These are phyloP conservation scores for Populus pruinosa DNA, from an alignment of 345 rosid species.

Conservation along the genomic window DNA sequence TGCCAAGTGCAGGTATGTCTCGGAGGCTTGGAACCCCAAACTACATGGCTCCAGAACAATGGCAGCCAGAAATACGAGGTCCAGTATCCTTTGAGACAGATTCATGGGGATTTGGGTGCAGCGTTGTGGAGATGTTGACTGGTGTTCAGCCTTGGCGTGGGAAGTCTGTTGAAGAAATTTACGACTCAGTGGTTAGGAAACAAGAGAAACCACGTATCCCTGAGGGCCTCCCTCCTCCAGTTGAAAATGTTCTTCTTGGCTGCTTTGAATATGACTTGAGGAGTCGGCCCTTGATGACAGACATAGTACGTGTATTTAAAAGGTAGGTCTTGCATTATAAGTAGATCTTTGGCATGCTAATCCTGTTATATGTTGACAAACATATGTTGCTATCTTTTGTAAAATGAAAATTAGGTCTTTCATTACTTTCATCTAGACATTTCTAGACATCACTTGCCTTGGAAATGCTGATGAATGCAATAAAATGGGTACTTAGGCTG, in stretches of 20 bases:
- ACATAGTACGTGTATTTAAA: slow-evolving; percentile 58
- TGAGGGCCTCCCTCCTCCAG: slow-evolving; percentile 62
- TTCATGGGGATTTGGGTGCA: slow-evolving; percentile 94
- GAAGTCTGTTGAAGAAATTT: slow-evolving; percentile 58
- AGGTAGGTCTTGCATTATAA: slow-evolving; percentile 42
- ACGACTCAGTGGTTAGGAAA: slow-evolving; percentile 59
- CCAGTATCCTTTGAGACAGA: slow-evolving; percentile 87
- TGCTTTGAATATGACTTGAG: slow-evolving; percentile 90
- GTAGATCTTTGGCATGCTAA: neutral
- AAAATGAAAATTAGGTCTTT: neutral
- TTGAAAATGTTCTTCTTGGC: slow-evolving; percentile 67
- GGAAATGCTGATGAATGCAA: neutral
- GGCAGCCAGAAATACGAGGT: slow-evolving; percentile 86
- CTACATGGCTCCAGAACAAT: slow-evolving; percentile 98
- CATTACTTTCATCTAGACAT: neutral
- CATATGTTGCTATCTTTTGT: neutral
- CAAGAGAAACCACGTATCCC: slow-evolving; percentile 72
- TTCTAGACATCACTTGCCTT: neutral
- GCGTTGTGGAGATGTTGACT: slow-evolving; percentile 88
- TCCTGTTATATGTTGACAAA: neutral
- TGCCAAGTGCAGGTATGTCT: slow-evolving; percentile 60
- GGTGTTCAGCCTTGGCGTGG: slow-evolving; percentile 85
- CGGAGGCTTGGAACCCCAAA: slow-evolving; percentile 79
- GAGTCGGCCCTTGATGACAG: slow-evolving; percentile 80
- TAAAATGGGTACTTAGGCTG: neutral